Conservation (phyloP, 1,284 basidiomycete genomes). For the Tilletia indica region DNA sequence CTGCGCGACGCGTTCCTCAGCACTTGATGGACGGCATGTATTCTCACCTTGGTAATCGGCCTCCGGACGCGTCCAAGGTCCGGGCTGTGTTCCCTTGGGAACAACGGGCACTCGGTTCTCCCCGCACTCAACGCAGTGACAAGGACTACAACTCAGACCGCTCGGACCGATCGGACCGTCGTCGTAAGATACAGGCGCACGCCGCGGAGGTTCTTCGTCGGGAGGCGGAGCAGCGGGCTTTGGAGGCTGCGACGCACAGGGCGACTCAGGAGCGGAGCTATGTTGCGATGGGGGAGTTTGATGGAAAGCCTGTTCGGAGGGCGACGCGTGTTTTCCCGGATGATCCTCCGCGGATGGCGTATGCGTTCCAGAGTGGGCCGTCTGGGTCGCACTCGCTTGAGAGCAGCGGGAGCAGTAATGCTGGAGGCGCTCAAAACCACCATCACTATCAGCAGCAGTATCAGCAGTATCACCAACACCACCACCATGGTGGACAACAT, state of each 20-base stretch:
- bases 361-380: neutral
- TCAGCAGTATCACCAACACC: neutral
- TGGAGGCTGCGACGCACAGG: neutral
- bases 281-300: neutral
- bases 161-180: constrained; percentile 16
- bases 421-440: neutral
- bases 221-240: constrained; percentile 1
- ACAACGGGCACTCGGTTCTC: constrained; percentile 49
- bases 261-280: neutral
- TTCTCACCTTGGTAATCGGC: constrained; percentile 56
- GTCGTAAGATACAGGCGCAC: constrained; percentile 12
- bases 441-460: neutral
- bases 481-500: neutral
- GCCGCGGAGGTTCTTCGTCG: neutral
- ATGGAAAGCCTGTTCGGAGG: neutral
- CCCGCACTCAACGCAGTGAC: neutral
- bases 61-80: constrained; percentile 72
- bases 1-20: neutral
- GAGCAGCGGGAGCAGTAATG: neutral
- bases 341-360: constrained; percentile 28
- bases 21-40: constrained; percentile 48
- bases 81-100: constrained; percentile 93
- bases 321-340: constrained; percentile 41
- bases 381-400: neutral
- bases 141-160: constrained; percentile 6